These are phyloP conservation scores for Gyrodon lividus DNA, from an alignment of 768 basidiomycete genomes.

Conservation along the genomic window DNA sequence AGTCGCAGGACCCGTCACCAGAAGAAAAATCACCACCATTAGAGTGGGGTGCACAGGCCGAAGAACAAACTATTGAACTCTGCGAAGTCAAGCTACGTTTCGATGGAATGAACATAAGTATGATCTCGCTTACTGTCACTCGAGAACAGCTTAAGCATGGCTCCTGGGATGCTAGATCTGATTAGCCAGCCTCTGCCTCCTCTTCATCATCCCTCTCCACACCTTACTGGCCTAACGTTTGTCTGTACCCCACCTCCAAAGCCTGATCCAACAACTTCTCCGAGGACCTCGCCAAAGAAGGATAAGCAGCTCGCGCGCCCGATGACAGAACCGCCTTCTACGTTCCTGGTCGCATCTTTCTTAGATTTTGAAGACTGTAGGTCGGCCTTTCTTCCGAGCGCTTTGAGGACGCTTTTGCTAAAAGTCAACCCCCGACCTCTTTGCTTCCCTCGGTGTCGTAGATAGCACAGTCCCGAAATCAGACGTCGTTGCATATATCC, in stretches of 20 bases:
- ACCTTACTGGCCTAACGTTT: constrained; percentile 48
- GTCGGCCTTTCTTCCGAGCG: constrained; percentile 15
- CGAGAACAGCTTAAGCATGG: constrained; percentile 3
- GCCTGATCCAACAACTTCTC: constrained; percentile 24
- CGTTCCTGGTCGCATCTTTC: constrained; percentile 52
- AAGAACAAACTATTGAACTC: constrained; percentile 60
- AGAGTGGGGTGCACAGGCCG: constrained; percentile 56
- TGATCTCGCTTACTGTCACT: constrained; percentile 12
- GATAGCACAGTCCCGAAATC: constrained; percentile 40
- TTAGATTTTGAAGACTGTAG: constrained; percentile 65
- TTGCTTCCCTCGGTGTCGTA: constrained; percentile 36
- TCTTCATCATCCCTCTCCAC: constrained; percentile 36
- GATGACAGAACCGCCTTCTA: constrained; percentile 27
- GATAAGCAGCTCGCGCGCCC: constrained; percentile 24
- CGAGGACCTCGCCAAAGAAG: constrained; percentile 26
- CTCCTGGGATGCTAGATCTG: constrained; percentile 34
- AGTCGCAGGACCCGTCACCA: constrained; percentile 10
- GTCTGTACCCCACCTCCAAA: constrained; percentile 37
- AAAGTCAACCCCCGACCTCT: constrained; percentile 26
- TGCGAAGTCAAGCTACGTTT: constrained; percentile 55
- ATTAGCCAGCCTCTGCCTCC: constrained; percentile 45
- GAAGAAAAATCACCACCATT: constrained; percentile 25
- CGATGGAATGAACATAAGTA: constrained; percentile 46
- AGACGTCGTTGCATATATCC: constrained; percentile 29
- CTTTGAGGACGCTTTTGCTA: not conserved